Conservation (phyloP, 2,329 filamentous ascomycete species). For the Tothia fuscella region DNA sequence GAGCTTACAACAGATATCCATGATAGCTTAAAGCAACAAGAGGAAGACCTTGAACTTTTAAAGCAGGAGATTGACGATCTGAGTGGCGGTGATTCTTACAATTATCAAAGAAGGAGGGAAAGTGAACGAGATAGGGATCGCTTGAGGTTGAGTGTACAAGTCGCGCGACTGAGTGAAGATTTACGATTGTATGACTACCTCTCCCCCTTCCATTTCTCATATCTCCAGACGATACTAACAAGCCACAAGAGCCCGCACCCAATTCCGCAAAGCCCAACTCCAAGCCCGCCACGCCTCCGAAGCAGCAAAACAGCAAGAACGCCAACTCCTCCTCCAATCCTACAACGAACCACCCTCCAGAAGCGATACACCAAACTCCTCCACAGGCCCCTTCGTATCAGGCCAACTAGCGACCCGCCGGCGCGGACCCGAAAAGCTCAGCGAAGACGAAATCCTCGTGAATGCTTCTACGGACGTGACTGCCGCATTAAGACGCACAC, state of each 20-base stretch:
- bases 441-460: conserved; percentile 60
- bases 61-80: conserved; percentile 67
- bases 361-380: conserved; percentile 17
- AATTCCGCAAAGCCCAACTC: conserved; percentile 74
- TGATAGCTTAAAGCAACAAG: conserved; percentile 60
- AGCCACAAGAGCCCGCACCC: conserved; percentile 47
- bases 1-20: conserved; percentile 76
- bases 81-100: conserved; percentile 28
- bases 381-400: conserved; percentile 20
- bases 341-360: conserved; percentile 36
- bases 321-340: conserved; percentile 60
- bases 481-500: conserved; percentile 67
- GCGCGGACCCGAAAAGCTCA: conserved; percentile 37
- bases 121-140: conserved; percentile 50
- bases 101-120: conserved; percentile 23
- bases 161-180: conserved; percentile 56
- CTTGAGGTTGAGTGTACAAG: conserved; percentile 52
- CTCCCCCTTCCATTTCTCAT: conserved; percentile 25
- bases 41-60: conserved; percentile 74
- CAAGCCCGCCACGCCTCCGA: conserved; percentile 64
- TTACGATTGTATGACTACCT: conserved; percentile 34
- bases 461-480: conserved; percentile 77
- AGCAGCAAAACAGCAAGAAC: conserved; percentile 61
- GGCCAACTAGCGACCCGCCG: conserved; percentile 12
- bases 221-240: no score